Percentiles rank a stretch among this genome's conserved stretches.
phyloP scores from a whole-genome alignment of 306 rosid species.

The Lagenaria siceraria region DNA sequence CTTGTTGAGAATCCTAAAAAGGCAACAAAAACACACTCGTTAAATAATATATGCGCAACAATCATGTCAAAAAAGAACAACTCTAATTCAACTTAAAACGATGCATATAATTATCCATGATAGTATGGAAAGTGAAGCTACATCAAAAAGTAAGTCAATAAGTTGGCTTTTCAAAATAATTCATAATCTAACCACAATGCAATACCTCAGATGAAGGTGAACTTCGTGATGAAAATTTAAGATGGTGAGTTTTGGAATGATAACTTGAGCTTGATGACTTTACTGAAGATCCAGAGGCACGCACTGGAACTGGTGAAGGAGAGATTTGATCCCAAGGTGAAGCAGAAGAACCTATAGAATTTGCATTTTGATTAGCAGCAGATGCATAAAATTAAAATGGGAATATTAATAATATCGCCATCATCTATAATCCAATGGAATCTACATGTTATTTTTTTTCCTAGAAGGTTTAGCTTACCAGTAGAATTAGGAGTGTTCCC shows the following conservation, averaged over 20 bases:
- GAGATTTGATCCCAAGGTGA: slow-evolving; percentile 95
- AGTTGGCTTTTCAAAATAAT: background rate
- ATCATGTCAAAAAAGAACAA: background rate
- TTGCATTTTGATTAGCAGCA: slow-evolving; percentile 8
- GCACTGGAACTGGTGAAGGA: slow-evolving; percentile 88
- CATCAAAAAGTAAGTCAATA: background rate
- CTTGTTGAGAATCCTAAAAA: slow-evolving; percentile 26
- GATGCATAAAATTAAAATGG: background rate
- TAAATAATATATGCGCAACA: background rate
- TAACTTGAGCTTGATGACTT: slow-evolving; percentile 48
- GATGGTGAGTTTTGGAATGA: slow-evolving; percentile 57
- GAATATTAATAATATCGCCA: background rate
- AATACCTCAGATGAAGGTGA: slow-evolving; percentile 46
- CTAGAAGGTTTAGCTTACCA: slow-evolving; percentile 32
- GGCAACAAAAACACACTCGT: slow-evolving; percentile 1
- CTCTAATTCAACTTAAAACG: background rate
- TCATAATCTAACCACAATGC: background rate
- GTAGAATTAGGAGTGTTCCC: slow-evolving; percentile 58
- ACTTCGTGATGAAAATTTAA: slow-evolving; percentile 31
- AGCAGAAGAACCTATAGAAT: slow-evolving; percentile 40
- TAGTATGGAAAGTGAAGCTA: background rate
- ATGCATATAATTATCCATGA: background rate
- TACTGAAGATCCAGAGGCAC: slow-evolving; percentile 74
- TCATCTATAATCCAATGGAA: slow-evolving; percentile 10
- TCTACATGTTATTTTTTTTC: background rate